Evolutionary conservation across 2,329 filamentous ascomycete species (phyloP), one percentile per base, ranked within the genome.

Genomic region (Exophiala bonariae): DNA sequence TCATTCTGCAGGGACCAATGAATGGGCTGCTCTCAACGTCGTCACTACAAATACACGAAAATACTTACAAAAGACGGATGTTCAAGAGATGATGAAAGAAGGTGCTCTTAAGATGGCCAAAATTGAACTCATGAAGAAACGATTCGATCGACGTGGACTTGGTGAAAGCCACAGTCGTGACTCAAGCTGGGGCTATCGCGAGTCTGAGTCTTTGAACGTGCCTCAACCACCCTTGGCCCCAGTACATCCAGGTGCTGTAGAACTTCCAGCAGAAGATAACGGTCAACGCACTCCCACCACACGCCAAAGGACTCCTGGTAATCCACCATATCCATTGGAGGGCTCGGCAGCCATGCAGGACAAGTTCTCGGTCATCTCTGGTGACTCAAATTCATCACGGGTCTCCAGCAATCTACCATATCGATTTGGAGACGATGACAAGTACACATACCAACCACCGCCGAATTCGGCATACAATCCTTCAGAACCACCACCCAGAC

Each of bases 21-120:
- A 97, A 66, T 99, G 93, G 93, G 82, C 89, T 60, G 82, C 91
- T 3, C 73, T 97, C n/a, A 86, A 88, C 19, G 92, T 96, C 42
- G 97, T 99, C 70, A 96, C 89, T 72, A 96, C 89, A 11, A 86
- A 86, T 63, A 99, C 93, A 0, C 81, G 88, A 57, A 82, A 86
- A 54, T 99, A 97, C 64, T 79, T 99, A 43, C 74, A 77, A 6
- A 85, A 85, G 52, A 76, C 79, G 9, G 82, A 83, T 1, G 85
- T 95, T 48, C 87, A 95, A 64, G 78, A 73, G 58, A 87, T 89
- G 78, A 88, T 89, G 5, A 75, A 86, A 43, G 81, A 85, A 46
- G 83, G 90, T 1, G 85, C 92, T 0, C 78, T 81, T 7, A 95
- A 92, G 66, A 74, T 97, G 58, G 88, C 87, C 52, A 89, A 88